phyloP scores from a whole-genome alignment of 768 basidiomycete genomes.

The Mycena kentingensis region DNA sequence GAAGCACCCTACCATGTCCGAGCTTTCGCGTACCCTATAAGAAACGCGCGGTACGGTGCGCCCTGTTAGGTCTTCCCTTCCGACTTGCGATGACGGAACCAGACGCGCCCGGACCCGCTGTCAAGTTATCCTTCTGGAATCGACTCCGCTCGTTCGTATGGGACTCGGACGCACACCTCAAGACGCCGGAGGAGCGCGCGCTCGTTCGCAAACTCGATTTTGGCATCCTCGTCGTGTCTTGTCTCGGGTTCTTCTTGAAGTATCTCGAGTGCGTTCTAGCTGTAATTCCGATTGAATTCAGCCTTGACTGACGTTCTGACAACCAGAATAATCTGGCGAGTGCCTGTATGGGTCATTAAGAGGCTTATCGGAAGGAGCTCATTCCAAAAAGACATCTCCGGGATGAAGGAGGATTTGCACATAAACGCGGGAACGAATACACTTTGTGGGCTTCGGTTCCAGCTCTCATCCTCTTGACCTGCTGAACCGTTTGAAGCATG shows the following conservation, averaged over 20 bases:
- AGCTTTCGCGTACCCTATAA: no score
- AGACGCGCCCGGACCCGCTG: no score
- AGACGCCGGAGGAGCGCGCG: slow-evolving; percentile 24
- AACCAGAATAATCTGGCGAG: slow-evolving; percentile 27
- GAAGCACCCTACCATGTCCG: no score
- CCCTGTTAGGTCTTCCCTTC: no score
- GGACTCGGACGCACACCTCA: slow-evolving; percentile 28
- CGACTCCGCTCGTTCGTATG: slow-evolving; percentile 27
- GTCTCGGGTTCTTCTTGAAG: slow-evolving; percentile 29
- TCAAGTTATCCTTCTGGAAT: slow-evolving; percentile 4
- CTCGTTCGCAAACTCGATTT: slow-evolving; percentile 29
- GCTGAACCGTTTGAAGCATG: slow-evolving; percentile 20
- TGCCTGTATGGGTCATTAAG: slow-evolving; percentile 17
- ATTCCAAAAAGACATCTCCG: slow-evolving; percentile 15
- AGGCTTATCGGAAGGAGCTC: background rate
- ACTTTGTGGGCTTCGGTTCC: slow-evolving; percentile 20
- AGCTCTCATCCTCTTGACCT: background rate
- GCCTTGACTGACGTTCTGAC: background rate
- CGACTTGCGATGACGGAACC: no score
- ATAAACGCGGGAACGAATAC: slow-evolving; percentile 28
- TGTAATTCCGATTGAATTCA: no score
- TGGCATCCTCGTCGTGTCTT: slow-evolving; percentile 28
- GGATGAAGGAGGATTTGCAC: slow-evolving; percentile 29
- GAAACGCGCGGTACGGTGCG: no score
- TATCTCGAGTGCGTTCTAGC: slow-evolving; percentile 28